Percentiles rank a stretch among this genome's conserved stretches.
Evolutionary conservation across 164 flowering plant species (phyloP).

Genomic region (Liriodendron chinense): DNA sequence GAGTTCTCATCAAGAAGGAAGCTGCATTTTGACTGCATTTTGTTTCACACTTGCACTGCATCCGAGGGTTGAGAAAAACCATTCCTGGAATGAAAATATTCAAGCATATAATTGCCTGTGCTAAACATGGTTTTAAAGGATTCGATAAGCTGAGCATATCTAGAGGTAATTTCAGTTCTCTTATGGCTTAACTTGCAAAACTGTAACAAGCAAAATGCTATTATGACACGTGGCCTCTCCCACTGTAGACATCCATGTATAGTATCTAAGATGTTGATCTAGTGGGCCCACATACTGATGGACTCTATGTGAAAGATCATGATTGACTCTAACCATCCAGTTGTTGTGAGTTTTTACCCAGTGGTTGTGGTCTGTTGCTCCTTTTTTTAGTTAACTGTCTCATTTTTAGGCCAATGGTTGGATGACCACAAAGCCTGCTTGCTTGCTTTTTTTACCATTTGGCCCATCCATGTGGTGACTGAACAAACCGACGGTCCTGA

Average conservation of each 20-base stretch:
- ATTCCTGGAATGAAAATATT: conserved; percentile 29
- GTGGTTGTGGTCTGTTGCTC: no score
- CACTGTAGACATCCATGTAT: neutral
- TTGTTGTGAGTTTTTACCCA: no score
- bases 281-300: neutral
- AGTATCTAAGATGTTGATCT: neutral
- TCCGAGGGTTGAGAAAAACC: neutral
- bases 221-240: neutral
- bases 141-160: conserved; percentile 7
- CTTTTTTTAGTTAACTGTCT: no score
- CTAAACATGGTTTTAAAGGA: conserved; percentile 12
- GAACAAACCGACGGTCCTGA: no score
- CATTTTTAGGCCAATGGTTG: no score
- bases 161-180: conserved; percentile 28
- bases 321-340: no score
- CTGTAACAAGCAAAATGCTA: neutral
- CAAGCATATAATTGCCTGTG: conserved; percentile 21
- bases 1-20: neutral
- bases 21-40: neutral
- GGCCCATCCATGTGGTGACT: no score
- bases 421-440: no score
- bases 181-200: neutral
- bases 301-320: neutral
- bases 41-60: neutral
- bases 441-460: no score